Conservation (phyloP, 176 grass and related monocot species). For the Aechmea fasciata region DNA sequence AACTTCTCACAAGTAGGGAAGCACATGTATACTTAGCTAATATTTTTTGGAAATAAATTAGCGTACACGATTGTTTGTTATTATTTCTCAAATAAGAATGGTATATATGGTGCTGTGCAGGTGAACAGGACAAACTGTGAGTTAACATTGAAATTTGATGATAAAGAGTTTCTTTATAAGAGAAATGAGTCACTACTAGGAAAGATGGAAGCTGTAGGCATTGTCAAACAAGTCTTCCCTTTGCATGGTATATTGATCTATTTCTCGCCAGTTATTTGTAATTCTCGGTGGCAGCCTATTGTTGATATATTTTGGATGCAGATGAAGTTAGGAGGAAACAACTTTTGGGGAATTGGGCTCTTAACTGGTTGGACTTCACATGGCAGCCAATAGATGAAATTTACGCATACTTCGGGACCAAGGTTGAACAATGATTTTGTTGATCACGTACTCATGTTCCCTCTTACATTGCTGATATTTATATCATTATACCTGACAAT, state of each 20-base stretch:
- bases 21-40: neutral
- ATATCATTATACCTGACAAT: neutral
- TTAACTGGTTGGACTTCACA: slow-evolving; percentile 97
- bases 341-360: slow-evolving; percentile 81
- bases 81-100: slow-evolving; percentile 25
- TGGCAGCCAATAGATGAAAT: slow-evolving; percentile 96
- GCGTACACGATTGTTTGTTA: slow-evolving; percentile 8
- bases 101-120: slow-evolving; percentile 37
- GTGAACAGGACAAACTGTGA: slow-evolving; percentile 62
- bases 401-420: slow-evolving; percentile 88
- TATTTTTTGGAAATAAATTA: neutral
- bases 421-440: slow-evolving; percentile 34
- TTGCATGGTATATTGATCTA: slow-evolving; percentile 54
- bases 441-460: neutral
- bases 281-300: slow-evolving; percentile 5
- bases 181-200: slow-evolving; percentile 56
- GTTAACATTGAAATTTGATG: slow-evolving; percentile 50
- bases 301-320: slow-evolving; percentile 17
- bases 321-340: slow-evolving; percentile 91
- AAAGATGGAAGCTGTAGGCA: slow-evolving; percentile 73
- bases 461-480: neutral
- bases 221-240: slow-evolving; percentile 90
- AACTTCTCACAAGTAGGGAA: neutral
- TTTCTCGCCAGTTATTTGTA: slow-evolving; percentile 12
- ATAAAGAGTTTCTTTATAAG: slow-evolving; percentile 44